Evolutionary conservation across 306 rosid species (phyloP).

Genomic region (Pyrus bretschneideri): DNA sequence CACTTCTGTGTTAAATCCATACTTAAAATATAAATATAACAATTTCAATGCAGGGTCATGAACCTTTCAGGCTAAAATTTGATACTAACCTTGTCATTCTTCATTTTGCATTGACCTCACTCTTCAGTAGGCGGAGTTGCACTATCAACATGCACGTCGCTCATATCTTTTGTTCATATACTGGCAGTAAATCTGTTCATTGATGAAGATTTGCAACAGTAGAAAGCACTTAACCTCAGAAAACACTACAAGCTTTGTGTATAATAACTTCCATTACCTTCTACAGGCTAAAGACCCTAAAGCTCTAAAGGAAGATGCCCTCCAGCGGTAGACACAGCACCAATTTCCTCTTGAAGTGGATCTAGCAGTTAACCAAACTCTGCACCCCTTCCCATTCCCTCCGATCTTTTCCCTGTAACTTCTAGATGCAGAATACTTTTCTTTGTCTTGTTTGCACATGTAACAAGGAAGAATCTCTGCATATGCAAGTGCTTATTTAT

Average conservation of each 20-base stretch:
- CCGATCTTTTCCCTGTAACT: background rate
- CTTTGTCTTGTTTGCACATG: constrained; percentile 3
- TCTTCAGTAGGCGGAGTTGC: background rate
- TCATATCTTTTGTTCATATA: background rate
- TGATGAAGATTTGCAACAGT: background rate
- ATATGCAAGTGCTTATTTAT: background rate
- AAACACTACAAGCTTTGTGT: background rate
- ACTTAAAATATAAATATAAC: background rate
- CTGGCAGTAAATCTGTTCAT: background rate
- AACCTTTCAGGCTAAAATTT: background rate
- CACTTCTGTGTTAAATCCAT: background rate
- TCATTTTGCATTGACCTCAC: background rate
- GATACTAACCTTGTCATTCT: background rate
- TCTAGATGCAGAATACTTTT: constrained; percentile 3
- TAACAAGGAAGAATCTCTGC: background rate
- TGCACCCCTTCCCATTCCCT: no score
- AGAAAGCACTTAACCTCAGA: background rate
- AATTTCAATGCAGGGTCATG: background rate
- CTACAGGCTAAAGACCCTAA: constrained; percentile 40
- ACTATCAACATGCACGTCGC: background rate
- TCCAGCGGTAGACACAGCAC: constrained; percentile 5
- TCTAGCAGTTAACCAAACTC: constrained; percentile 11
- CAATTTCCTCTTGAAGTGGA: constrained; percentile 12
- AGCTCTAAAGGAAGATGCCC: constrained; percentile 25
- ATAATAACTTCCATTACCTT: background rate